These are phyloP conservation scores for Zalaria obscura DNA, from an alignment of 2,329 filamentous ascomycete genomes.

Conservation along the genomic window DNA sequence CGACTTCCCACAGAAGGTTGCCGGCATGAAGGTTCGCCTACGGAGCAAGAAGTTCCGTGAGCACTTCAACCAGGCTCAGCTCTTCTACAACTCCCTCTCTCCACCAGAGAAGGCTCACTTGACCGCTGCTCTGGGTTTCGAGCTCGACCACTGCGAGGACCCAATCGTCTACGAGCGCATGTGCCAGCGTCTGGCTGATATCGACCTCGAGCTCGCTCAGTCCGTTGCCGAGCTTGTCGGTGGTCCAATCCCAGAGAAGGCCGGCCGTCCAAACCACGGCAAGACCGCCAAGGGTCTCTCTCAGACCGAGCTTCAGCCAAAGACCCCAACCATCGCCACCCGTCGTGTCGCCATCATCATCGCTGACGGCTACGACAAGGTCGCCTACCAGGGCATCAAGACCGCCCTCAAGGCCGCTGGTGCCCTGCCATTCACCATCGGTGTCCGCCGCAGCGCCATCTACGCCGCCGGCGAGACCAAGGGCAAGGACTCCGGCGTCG, in stretches of 20 bases:
- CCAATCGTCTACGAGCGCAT: constrained; percentile 60
- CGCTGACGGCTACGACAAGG: constrained; percentile 59
- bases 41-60: constrained; percentile 63
- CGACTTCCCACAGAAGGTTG: constrained; percentile 51
- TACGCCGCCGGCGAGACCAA: constrained; percentile 45
- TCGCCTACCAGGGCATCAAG: constrained; percentile 51
- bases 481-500: constrained; percentile 37
- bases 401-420: constrained; percentile 45
- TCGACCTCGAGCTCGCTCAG: constrained; percentile 56
- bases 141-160: constrained; percentile 72
- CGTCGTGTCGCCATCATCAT: constrained; percentile 64
- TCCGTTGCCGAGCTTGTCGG: constrained; percentile 58
- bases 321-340: constrained; percentile 51
- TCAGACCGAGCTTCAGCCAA: constrained; percentile 52
- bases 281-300: constrained; percentile 53
- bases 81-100: constrained; percentile 70
- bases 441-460: constrained; percentile 50
- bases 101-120: constrained; percentile 52
- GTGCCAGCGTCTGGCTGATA: constrained; percentile 53
- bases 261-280: constrained; percentile 46
- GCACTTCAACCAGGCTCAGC: constrained; percentile 62
- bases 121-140: constrained; percentile 47
- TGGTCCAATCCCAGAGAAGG: constrained; percentile 41
- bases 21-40: constrained; percentile 56
- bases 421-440: constrained; percentile 62